These are phyloP conservation scores for Prunus mongolica DNA, from an alignment of 306 rosid genomes.

Conservation along the genomic window DNA sequence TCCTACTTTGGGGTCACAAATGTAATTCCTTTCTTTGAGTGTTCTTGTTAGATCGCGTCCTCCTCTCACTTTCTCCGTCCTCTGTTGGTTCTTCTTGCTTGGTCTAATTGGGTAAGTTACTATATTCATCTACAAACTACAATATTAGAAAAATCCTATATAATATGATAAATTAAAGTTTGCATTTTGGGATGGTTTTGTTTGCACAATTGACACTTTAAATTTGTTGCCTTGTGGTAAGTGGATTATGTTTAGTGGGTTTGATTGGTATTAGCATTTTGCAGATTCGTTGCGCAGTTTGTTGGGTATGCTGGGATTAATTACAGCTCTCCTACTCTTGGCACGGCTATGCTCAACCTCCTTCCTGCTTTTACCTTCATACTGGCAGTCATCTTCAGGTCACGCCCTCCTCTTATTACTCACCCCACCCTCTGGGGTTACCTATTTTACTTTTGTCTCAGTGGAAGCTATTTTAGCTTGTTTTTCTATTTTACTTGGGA, in stretches of 20 bases:
- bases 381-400: conserved; percentile 8
- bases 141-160: too few species aligned
- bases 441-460: too few species aligned
- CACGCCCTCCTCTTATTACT: too few species aligned
- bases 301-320: conserved; percentile 64
- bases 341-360: conserved; percentile 65
- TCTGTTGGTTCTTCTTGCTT: conserved; percentile 33
- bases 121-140: background rate
- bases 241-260: background rate
- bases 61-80: conserved; percentile 26
- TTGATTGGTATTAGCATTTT: background rate
- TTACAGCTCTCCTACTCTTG: conserved; percentile 62
- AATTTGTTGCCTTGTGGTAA: background rate
- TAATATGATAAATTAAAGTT: background rate
- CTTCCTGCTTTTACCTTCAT: conserved; percentile 65
- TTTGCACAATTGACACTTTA: background rate
- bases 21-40: background rate
- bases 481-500: too few species aligned
- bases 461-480: too few species aligned
- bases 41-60: conserved; percentile 27
- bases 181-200: background rate
- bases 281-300: conserved; percentile 40
- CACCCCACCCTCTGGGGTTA: too few species aligned
- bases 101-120: conserved; percentile 26
- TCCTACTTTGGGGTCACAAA: background rate